Base-by-base conservation (phyloP, 768 basidiomycete species). In the Boletus fagicola region DNA sequence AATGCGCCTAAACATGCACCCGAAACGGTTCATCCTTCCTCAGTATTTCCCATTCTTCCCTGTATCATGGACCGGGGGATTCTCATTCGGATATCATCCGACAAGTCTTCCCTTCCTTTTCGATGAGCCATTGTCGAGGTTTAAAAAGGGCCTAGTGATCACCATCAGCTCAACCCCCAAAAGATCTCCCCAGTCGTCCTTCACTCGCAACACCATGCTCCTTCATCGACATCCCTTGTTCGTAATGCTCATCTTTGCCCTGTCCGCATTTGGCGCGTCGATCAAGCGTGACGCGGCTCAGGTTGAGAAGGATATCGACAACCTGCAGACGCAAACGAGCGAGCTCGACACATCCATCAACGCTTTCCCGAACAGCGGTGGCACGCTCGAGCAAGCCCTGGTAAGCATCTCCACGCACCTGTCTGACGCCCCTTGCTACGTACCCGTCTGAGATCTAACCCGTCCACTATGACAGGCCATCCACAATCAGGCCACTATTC, bases 181-280 rank as follows among this genome's bases (percentile, higher is more conserved):
- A 49, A 22, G 6, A 16, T 24, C 33, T 1, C 18, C 49, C 16
- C 28, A 46, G 11, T 4, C n/a, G 3, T 4, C 22, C 28, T 42
- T 40, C 46, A 10, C 31, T 49, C 26, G 20, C 12, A 43, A 2
- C 35, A 7, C 42, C 33, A 65, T 65, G 64, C 31, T 51, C 40
- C 35, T 64, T n/a, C 56, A n/a, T n/a, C n/a, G n/a, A n/a, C n/a
- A n/a, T 33, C 48, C 44, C 12, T 61, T 56, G 10, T 49, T 64
- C 15, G 42, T 61, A 38, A 45, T 36, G 6, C 58, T 65, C 39
- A 2, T 54, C 45, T 11, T 61, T 42, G 65, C 58, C 8, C 8
- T 56, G 39, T 42, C 36, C n/a, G 40, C 51, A 28, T 26, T 67
- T 43, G 65, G 58, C 10, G 39, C 38, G n/a, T 59, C 58, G 1